These are phyloP conservation scores for Lactifluus pinguis DNA, from an alignment of 768 basidiomycete species.

Conservation along the genomic window DNA sequence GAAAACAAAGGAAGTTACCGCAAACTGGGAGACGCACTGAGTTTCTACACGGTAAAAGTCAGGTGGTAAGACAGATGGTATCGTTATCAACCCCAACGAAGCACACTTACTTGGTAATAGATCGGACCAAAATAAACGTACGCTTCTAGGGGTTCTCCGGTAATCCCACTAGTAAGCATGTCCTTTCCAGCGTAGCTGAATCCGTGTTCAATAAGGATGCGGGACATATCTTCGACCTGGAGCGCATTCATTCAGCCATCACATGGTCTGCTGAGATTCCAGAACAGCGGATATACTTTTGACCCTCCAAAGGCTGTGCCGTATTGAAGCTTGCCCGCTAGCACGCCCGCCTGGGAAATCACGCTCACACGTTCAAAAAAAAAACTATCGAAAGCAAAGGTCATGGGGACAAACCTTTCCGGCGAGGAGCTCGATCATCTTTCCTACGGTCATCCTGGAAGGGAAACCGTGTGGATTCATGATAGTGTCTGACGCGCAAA, in stretches of 20 bases:
- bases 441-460: slow-evolving; percentile 98
- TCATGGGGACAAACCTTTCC: slow-evolving; percentile 58
- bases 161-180: slow-evolving; percentile 96
- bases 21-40: slow-evolving; percentile 53
- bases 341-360: slow-evolving; percentile 67
- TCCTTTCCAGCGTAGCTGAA: slow-evolving; percentile 99
- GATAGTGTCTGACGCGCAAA: slow-evolving; percentile 68
- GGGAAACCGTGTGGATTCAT: slow-evolving; percentile 99
- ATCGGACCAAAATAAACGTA: slow-evolving; percentile 99
- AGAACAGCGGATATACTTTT: slow-evolving; percentile 47
- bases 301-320: slow-evolving; percentile 97
- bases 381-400: background rate
- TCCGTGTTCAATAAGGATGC: slow-evolving; percentile 87
- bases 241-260: background rate
- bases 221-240: slow-evolving; percentile 96
- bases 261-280: background rate
- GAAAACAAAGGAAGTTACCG: background rate
- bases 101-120: slow-evolving; percentile 78
- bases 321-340: slow-evolving; percentile 83
- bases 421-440: slow-evolving; percentile 97
- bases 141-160: slow-evolving; percentile 91
- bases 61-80: background rate
- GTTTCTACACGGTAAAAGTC: slow-evolving; percentile 50
- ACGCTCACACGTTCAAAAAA: background rate
- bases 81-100: background rate